A percentile compares a stretch with the other conserved stretches of the same genome.
phyloP scores from a whole-genome alignment of 352 stramenopile genomes.

The Globisporangium irregulare region DNA sequence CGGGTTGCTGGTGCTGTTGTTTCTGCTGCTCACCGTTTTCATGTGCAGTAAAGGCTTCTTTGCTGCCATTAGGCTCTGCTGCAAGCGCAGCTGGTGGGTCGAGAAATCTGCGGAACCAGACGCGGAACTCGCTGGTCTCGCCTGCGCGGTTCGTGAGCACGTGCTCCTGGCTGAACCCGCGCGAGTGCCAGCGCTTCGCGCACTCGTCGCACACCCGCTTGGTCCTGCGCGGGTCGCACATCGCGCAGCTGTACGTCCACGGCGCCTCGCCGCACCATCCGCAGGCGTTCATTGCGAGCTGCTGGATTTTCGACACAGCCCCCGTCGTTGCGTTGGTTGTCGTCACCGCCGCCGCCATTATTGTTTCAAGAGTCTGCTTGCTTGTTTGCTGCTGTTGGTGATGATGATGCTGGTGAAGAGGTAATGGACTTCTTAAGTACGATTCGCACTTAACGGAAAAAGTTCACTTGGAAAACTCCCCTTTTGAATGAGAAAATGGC shows the following conservation, averaged over 20 bases:
- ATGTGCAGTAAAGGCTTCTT: background rate
- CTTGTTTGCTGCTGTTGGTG: background rate
- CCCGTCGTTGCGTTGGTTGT: background rate
- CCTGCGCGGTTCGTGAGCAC: constrained; percentile 24
- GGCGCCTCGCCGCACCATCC: constrained; percentile 34
- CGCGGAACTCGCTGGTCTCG: constrained; percentile 14
- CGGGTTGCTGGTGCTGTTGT: background rate
- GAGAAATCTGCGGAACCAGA: constrained; percentile 16
- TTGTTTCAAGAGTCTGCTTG: background rate
- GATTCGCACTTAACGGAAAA: background rate
- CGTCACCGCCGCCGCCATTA: background rate
- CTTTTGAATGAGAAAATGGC: background rate
- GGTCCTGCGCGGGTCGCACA: constrained; percentile 29
- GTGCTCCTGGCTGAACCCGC: constrained; percentile 33
- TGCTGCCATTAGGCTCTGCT: background rate
- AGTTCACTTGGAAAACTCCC: background rate
- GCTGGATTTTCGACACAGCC: background rate
- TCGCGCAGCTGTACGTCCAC: constrained; percentile 31
- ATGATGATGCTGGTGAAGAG: background rate
- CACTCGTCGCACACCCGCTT: constrained; percentile 32
- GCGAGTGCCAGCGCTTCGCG: constrained; percentile 36
- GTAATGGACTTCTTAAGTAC: background rate
- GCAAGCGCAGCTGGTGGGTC: background rate
- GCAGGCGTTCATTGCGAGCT: constrained; percentile 17
- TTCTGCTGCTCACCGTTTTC: background rate